A percentile compares a stretch with the other conserved stretches of the same genome.
Conservation (phyloP, 192 early-diverging fungal species). For the Piromyces sp. region DNA sequence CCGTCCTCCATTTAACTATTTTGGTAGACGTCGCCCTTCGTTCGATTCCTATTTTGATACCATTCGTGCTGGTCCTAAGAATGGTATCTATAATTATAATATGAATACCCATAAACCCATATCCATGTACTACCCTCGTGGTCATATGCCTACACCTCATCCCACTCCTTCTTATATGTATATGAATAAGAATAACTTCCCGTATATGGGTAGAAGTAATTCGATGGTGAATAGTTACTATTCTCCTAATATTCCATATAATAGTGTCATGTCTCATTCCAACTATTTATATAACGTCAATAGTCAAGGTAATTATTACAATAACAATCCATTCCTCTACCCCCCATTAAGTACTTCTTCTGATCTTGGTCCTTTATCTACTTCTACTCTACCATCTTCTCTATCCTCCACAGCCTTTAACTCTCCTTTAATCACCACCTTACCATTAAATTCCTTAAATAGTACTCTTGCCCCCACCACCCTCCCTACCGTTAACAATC, state of each 20-base stretch:
- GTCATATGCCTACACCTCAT: background rate
- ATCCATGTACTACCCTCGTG: too few relatives aligned
- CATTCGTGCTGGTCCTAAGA: too few relatives aligned
- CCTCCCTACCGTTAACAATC: too few relatives aligned
- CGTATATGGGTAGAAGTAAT: background rate
- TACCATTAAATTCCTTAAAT: too few relatives aligned
- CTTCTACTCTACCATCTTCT: background rate
- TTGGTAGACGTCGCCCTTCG: too few relatives aligned
- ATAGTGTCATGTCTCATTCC: background rate
- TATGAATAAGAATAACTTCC: background rate
- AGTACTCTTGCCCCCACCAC: background rate
- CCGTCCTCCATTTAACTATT: too few relatives aligned
- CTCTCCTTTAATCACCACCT: too few relatives aligned
- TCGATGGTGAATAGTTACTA: background rate
- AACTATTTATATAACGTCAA: too few relatives aligned
- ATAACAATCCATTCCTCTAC: background rate
- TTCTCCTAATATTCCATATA: background rate
- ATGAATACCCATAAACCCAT: too few relatives aligned
- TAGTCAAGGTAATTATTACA: too few relatives aligned
- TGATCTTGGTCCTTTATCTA: background rate
- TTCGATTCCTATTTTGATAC: too few relatives aligned
- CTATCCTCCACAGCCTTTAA: background rate
- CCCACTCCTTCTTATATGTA: background rate
- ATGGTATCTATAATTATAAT: too few relatives aligned
- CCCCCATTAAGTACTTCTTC: background rate